These are phyloP conservation scores for Colletotrichum sp. DNA, from an alignment of 2,329 filamentous ascomycete genomes.

Conservation along the genomic window DNA sequence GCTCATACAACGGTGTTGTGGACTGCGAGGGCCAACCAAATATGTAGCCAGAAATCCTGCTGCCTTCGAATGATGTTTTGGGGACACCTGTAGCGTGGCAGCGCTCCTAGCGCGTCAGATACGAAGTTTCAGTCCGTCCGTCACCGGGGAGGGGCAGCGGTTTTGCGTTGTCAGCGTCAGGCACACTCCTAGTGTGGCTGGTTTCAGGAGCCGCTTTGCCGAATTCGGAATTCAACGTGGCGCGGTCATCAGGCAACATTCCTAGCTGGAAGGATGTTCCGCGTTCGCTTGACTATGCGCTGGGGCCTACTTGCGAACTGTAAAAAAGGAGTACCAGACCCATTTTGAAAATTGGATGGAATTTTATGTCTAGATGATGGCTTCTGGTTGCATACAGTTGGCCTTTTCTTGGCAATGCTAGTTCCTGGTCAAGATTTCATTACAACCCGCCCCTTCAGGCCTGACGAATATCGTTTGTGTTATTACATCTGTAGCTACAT, in stretches of 20 bases:
- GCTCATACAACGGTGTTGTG: not conserved
- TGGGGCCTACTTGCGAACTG: not conserved
- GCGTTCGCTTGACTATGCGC: not conserved
- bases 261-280: not conserved
- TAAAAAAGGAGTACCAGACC: not conserved
- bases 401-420: too few species aligned
- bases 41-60: constrained; percentile 4
- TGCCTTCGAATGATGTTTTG: not conserved
- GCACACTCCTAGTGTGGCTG: constrained; percentile 10
- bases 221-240: not conserved
- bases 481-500: too few species aligned
- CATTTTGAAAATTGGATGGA: too few species aligned
- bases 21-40: not conserved
- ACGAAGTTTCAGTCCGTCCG: constrained; percentile 7
- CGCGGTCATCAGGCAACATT: not conserved
- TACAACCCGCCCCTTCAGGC: too few species aligned
- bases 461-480: too few species aligned
- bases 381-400: too few species aligned
- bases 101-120: constrained; percentile 4
- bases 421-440: too few species aligned
- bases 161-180: not conserved
- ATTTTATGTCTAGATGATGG: too few species aligned
- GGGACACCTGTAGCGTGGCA: not conserved
- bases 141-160: not conserved
- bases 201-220: constrained; percentile 19